phyloP scores from a whole-genome alignment of 768 basidiomycete genomes.

The Hydnum rufescens region DNA sequence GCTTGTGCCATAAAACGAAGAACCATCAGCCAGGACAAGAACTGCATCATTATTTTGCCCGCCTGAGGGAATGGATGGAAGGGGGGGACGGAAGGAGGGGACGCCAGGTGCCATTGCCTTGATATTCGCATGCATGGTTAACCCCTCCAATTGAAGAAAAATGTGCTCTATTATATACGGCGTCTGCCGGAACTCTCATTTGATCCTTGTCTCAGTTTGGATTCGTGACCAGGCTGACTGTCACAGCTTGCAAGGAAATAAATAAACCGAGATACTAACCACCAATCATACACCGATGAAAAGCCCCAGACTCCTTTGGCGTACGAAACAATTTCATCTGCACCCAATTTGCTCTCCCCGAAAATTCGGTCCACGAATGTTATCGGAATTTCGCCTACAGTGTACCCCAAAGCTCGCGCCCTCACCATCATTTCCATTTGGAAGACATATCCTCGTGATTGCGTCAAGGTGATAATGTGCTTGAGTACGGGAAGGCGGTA shows the following conservation, averaged over 20 bases:
- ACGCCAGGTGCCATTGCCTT: no score
- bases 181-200: no score
- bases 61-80: no score
- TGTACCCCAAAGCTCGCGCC: conserved; percentile 64
- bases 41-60: no score
- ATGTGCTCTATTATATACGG: no score
- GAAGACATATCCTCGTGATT: conserved; percentile 85
- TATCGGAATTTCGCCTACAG: conserved; percentile 79
- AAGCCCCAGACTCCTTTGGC: conserved; percentile 66
- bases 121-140: no score
- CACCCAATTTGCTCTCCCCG: conserved; percentile 82
- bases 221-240: no score
- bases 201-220: no score
- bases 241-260: no score
- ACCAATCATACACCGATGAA: conserved; percentile 43
- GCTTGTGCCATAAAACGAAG: conserved; percentile 70
- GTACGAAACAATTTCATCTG: conserved; percentile 74
- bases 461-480: conserved; percentile 66
- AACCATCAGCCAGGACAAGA: conserved; percentile 78
- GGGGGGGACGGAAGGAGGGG: no score
- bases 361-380: conserved; percentile 89
- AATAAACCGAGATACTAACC: neutral
- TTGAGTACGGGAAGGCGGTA: conserved; percentile 59
- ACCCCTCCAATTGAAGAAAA: no score
- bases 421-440: conserved; percentile 99